Base-by-base conservation (phyloP, 768 basidiomycete species). In the Rhodotorula toruloides region DNA sequence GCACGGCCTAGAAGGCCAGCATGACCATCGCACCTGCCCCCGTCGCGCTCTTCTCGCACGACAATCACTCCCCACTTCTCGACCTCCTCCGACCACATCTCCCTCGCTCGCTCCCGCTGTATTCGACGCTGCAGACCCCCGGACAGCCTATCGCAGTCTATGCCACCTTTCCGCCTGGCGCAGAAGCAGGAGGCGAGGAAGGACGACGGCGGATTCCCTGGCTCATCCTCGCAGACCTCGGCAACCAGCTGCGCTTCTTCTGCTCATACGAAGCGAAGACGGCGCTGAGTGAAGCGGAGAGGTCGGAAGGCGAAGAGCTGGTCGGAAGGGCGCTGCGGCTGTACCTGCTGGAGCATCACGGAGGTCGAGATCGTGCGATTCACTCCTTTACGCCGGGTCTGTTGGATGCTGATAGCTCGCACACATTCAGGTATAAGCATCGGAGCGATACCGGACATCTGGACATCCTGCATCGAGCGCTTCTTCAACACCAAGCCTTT, bases 231-330 rank as follows among this genome's bases (percentile, higher is more conserved):
- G 54, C 55, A 32, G 65, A 67, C 43, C 11, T 52, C 16, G 59
- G 59, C 39, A 57, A 50, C 34, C 65, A 67, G 49, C 31, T 61
- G 21, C 65, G 65, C 34, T 67, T 61, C 49, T 67, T 37, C 55
- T 61, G 58, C 59, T 50, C 60, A 34, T 36, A 12, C 42, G 58
- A 49, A 32, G 21, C 52, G 2, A 19, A 27, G 4, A 14, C 14
- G 13, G 5, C 25, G 17, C 19, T 42, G 17, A 27, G 12, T 16
- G 17, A 11, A 29, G 43, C 12, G 2, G 46, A 36, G 64, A 5
- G 6, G 1, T 12, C 6, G 3, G 21, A 25, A 11, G 58, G 47
- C 10, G 57, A 43, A 25, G 36, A 29, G n/a, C 58, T 48, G 22
- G 37, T 58, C 29, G 37, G 25, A 10, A 34, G 39, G 14, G 50